These are phyloP conservation scores for Scedosporium apiospermum DNA, from an alignment of 2,329 filamentous ascomycete species.

Conservation along the genomic window DNA sequence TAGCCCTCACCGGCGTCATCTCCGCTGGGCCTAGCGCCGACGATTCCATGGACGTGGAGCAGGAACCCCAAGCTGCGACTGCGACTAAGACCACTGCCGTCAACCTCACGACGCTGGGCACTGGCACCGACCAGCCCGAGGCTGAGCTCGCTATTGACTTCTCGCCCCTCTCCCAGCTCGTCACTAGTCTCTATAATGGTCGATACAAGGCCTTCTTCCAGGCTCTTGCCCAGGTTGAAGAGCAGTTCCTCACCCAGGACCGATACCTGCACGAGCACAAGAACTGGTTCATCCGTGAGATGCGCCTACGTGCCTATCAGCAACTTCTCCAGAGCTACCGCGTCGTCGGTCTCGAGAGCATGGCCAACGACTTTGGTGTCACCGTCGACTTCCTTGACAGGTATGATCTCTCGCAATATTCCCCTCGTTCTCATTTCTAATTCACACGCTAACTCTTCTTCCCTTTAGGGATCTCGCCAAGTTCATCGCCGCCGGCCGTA, in stretches of 20 bases:
- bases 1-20: constrained; percentile 69
- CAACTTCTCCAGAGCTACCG: constrained; percentile 96
- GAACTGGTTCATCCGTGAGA: constrained; percentile 95
- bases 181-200: constrained; percentile 85
- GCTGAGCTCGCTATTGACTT: constrained; percentile 81
- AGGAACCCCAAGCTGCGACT: constrained; percentile 39
- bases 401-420: constrained; percentile 18
- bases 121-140: constrained; percentile 62
- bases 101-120: constrained; percentile 78
- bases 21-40: constrained; percentile 77
- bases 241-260: constrained; percentile 87
- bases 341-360: constrained; percentile 91
- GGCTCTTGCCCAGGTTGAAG: constrained; percentile 81
- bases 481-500: constrained; percentile 90
- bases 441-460: neutral
- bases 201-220: constrained; percentile 93
- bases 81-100: constrained; percentile 56
- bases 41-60: constrained; percentile 61
- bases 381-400: constrained; percentile 93
- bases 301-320: constrained; percentile 92
- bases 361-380: constrained; percentile 95
- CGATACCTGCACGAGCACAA: constrained; percentile 94
- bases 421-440: neutral
- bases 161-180: constrained; percentile 74
- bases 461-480: constrained; percentile 73